These are phyloP conservation scores for Deuterostichococcus epilithicus DNA, from an alignment of 139 green algal species.

Conservation along the genomic window DNA sequence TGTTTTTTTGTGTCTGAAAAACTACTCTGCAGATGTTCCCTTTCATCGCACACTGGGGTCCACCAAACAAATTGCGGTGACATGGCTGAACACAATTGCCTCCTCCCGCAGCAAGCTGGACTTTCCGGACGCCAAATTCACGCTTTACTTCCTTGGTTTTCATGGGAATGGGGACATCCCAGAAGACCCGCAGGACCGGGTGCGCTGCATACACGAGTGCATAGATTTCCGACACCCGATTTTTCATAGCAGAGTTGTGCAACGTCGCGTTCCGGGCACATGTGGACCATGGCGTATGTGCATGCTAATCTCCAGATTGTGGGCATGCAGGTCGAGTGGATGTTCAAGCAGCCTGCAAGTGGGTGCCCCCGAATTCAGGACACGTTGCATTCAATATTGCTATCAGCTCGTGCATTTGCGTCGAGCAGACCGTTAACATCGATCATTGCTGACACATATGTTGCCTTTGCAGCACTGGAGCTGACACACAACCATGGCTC, in stretches of 20 bases:
- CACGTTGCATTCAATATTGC: not conserved
- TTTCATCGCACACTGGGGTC: no score
- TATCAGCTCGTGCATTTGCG: not conserved
- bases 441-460: not conserved
- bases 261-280: no score
- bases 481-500: slow-evolving; percentile 92
- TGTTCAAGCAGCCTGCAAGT: slow-evolving; percentile 35
- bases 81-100: no score
- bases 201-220: no score
- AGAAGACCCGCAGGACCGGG: slow-evolving; percentile 52
- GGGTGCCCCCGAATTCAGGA: not conserved
- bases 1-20: not conserved
- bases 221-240: no score
- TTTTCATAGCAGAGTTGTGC: no score
- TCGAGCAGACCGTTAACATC: slow-evolving; percentile 4
- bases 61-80: no score
- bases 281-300: no score
- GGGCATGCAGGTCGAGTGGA: slow-evolving; percentile 42
- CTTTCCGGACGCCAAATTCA: slow-evolving; percentile 77
- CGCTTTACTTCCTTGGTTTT: slow-evolving; percentile 82
- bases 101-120: slow-evolving; percentile 70
- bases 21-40: slow-evolving; percentile 6
- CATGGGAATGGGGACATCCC: slow-evolving; percentile 45
- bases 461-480: slow-evolving; percentile 46
- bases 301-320: not conserved